Evolutionary conservation across 805 yeast species (phyloP).

Genomic region (Yueomyces sp.): DNA sequence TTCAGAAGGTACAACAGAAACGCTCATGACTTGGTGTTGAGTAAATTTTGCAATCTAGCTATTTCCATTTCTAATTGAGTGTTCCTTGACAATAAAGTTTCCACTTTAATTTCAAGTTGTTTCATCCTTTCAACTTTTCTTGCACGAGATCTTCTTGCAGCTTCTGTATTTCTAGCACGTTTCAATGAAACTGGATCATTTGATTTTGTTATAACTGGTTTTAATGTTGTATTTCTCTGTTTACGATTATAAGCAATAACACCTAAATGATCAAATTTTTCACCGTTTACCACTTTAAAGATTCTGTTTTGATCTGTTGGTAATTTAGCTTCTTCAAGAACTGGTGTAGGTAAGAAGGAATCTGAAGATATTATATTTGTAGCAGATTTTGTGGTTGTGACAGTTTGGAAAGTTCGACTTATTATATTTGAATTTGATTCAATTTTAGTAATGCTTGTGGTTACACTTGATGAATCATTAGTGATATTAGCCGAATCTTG

Average conservation of each 20-base stretch:
- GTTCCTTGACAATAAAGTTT: conserved; percentile 46
- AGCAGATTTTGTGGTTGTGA: neutral
- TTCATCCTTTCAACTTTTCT: conserved; percentile 80
- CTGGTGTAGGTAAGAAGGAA: conserved; percentile 24
- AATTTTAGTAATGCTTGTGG: neutral
- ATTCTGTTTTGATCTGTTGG: conserved; percentile 6
- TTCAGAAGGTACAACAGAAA: too few relatives aligned
- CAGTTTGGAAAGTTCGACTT: neutral
- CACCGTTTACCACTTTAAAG: conserved; percentile 5
- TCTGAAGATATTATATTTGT: conserved; percentile 4
- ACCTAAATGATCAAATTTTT: conserved; percentile 57
- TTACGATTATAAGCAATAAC: conserved; percentile 66
- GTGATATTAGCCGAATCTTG: neutral
- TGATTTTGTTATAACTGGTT: conserved; percentile 48
- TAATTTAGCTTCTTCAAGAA: conserved; percentile 16
- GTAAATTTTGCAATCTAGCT: conserved; percentile 38
- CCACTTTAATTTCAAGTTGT: conserved; percentile 70
- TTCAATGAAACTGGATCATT: conserved; percentile 63
- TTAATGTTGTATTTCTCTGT: conserved; percentile 57
- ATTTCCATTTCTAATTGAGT: conserved; percentile 50
- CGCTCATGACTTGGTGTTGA: conserved; percentile 10
- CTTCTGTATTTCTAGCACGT: conserved; percentile 92
- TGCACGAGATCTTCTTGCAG: conserved; percentile 91
- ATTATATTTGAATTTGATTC: neutral
- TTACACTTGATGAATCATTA: neutral